A percentile compares a stretch with the other conserved stretches of the same genome.
These are phyloP conservation scores for Pseudogymnoascus sp. DNA, from an alignment of 2,329 filamentous ascomycete genomes.

Conservation along the genomic window DNA sequence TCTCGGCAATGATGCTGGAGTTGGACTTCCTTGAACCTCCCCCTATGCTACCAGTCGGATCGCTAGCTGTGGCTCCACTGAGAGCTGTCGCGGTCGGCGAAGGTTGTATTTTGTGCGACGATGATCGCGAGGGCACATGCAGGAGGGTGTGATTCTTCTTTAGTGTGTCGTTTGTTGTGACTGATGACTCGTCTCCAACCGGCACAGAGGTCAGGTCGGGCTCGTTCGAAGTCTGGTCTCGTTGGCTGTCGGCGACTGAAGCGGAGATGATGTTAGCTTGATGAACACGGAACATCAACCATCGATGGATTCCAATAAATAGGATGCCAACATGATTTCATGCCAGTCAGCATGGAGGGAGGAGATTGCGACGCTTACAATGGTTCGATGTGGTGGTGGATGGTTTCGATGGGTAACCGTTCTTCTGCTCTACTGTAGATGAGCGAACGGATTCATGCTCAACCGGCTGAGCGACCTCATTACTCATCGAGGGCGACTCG, in stretches of 20 bases:
- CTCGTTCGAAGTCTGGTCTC: neutral
- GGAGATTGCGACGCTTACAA: neutral
- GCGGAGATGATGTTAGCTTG: conserved; percentile 2
- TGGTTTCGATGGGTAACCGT: conserved; percentile 25
- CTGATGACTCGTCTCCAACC: neutral
- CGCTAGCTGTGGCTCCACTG: conserved; percentile 51
- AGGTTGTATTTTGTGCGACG: conserved; percentile 52
- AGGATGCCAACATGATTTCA: neutral
- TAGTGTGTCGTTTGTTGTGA: conserved; percentile 11
- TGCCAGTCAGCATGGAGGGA: neutral
- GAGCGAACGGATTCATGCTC: conserved; percentile 29
- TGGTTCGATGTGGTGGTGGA: conserved; percentile 27
- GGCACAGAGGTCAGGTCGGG: neutral
- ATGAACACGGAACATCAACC: neutral
- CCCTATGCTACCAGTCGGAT: conserved; percentile 54
- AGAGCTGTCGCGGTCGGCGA: conserved; percentile 52
- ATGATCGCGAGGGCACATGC: conserved; percentile 54
- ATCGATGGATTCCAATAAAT: neutral
- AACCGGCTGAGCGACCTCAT: conserved; percentile 29
- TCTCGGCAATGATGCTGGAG: conserved; percentile 54
- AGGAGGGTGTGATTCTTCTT: conserved; percentile 44
- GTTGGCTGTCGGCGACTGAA: neutral
- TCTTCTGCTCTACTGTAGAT: conserved; percentile 24
- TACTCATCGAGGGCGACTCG: conserved; percentile 32
- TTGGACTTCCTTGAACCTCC: conserved; percentile 59